These are phyloP conservation scores for Oryza nivara DNA, from an alignment of 176 grass and related monocot genomes.

Conservation along the genomic window DNA sequence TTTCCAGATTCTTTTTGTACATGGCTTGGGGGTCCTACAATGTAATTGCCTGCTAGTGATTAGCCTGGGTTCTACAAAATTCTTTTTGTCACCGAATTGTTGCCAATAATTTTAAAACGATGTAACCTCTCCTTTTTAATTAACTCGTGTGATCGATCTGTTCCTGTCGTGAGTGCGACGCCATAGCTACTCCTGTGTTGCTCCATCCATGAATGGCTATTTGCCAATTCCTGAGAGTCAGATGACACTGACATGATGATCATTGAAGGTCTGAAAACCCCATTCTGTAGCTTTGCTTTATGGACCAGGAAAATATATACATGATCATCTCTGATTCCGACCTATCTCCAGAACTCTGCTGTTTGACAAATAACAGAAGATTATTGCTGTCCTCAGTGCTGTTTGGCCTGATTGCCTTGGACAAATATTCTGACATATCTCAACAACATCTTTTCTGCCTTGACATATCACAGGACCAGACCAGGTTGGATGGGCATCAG, in stretches of 20 bases:
- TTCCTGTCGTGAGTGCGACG: conserved; percentile 35
- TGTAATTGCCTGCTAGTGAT: conserved; percentile 25
- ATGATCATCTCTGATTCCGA: conserved; percentile 25
- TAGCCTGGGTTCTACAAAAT: conserved; percentile 23
- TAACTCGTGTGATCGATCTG: conserved; percentile 26
- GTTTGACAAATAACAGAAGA: conserved; percentile 25
- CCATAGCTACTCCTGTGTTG: conserved; percentile 12
- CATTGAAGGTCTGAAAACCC: conserved; percentile 15
- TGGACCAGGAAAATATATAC: conserved; percentile 33
- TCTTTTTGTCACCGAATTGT: conserved; percentile 40
- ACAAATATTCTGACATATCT: conserved; percentile 45
- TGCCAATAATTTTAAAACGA: conserved; percentile 13
- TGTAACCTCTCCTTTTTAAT: conserved; percentile 44
- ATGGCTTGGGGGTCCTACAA: conserved; percentile 22
- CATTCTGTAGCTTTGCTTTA: not conserved
- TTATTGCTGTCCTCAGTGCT: not conserved
- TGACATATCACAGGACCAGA: conserved; percentile 18
- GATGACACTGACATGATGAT: conserved; percentile 26
- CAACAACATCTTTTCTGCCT: conserved; percentile 2
- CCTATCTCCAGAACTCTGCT: conserved; percentile 4
- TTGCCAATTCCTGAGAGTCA: conserved; percentile 17
- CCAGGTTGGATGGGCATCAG: conserved; percentile 37
- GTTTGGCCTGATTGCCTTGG: conserved; percentile 1
- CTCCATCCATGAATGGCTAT: conserved; percentile 11
- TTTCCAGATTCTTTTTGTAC: conserved; percentile 43